Conservation (phyloP, 2,329 filamentous ascomycete genomes). For the Biscogniauxia mediterranea region DNA sequence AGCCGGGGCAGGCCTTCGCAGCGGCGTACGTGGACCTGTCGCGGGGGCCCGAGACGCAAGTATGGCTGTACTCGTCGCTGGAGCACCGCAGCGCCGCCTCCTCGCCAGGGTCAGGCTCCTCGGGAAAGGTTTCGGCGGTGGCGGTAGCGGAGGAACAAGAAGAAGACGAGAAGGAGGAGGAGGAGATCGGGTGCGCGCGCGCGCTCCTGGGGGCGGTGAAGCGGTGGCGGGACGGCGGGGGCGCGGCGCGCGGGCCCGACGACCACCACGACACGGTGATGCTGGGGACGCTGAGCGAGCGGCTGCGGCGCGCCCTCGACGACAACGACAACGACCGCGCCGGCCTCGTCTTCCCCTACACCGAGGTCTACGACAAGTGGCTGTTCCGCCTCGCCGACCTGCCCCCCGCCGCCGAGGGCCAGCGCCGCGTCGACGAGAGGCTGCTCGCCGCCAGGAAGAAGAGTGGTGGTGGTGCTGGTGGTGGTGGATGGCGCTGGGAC, state of each 20-base stretch:
- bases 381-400: constrained; percentile 50
- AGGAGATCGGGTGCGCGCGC: constrained; percentile 8
- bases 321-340: too few relatives aligned
- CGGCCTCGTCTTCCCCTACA: constrained; percentile 27
- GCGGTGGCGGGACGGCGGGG: constrained; percentile 19
- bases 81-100: constrained; percentile 34
- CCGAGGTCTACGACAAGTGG: constrained; percentile 53
- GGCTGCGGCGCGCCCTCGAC: constrained; percentile 32
- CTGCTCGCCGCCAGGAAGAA: not conserved
- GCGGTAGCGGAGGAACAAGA: too few relatives aligned
- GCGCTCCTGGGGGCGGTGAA: constrained; percentile 22
- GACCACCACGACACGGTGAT: constrained; percentile 31
- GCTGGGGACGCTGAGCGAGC: constrained; percentile 42
- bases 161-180: too few relatives aligned
- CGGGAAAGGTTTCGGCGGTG: too few relatives aligned
- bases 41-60: constrained; percentile 60
- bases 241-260: constrained; percentile 29
- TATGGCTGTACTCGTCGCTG: constrained; percentile 59
- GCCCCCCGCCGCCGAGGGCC: constrained; percentile 29
- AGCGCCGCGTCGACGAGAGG: not conserved
- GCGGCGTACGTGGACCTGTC: constrained; percentile 62
- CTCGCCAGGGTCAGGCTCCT: too few relatives aligned
- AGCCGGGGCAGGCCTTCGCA: constrained; percentile 40
- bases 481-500: constrained; percentile 53
- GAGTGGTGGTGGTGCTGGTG: too few relatives aligned